phyloP scores from a whole-genome alignment of 306 rosid genomes.

The Ormosia semicastrata region DNA sequence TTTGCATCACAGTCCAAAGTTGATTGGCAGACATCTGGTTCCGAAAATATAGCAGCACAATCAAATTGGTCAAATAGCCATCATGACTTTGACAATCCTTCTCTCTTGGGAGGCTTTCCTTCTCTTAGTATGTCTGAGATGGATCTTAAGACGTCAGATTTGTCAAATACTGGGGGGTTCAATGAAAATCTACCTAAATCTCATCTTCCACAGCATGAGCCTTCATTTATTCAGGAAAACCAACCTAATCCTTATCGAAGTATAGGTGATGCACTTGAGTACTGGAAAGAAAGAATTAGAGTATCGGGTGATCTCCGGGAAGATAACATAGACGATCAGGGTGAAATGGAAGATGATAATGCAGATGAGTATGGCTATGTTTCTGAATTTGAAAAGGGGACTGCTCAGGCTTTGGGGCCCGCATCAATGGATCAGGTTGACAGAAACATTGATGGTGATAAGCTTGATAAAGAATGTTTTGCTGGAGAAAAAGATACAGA shows the following conservation, averaged over 20 bases:
- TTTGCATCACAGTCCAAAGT: conserved; percentile 49
- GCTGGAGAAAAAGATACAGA: conserved; percentile 42
- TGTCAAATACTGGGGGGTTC: conserved; percentile 58
- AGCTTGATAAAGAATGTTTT: conserved; percentile 36
- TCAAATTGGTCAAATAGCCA: conserved; percentile 48
- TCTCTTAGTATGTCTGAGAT: conserved; percentile 50
- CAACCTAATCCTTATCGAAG: conserved; percentile 79
- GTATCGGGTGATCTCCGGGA: conserved; percentile 63
- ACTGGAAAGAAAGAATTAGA: conserved; percentile 70
- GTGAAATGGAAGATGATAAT: conserved; percentile 58
- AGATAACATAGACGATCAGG: conserved; percentile 41
- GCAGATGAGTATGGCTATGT: conserved; percentile 92
- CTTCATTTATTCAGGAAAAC: conserved; percentile 47
- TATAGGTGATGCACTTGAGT: conserved; percentile 68
- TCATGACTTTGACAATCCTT: conserved; percentile 44
- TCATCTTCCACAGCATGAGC: conserved; percentile 40
- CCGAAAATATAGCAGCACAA: conserved; percentile 44
- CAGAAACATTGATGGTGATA: conserved; percentile 42
- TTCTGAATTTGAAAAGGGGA: conserved; percentile 71
- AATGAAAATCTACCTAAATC: conserved; percentile 47
- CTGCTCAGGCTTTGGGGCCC: conserved; percentile 87
- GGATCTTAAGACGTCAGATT: conserved; percentile 56
- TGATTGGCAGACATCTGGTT: conserved; percentile 46
- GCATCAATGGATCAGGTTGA: conserved; percentile 82
- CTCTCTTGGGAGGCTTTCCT: conserved; percentile 61